Evolutionary conservation across 1,139 yeast species (phyloP).

Genomic region (Pichia cactophila): DNA sequence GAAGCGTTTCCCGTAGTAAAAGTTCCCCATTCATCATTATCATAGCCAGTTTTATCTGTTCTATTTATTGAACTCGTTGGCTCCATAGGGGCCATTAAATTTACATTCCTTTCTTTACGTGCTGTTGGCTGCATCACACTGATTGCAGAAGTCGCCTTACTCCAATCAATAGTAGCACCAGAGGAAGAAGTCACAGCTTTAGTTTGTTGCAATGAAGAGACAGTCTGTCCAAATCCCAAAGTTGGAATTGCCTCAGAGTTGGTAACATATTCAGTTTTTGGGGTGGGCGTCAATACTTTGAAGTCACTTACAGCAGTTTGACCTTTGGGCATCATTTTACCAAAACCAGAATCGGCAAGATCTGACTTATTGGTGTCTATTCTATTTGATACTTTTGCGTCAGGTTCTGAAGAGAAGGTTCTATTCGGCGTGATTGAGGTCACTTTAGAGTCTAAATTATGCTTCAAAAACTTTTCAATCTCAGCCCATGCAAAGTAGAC

Average conservation of each 20-base stretch:
- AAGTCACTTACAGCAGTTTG: background rate
- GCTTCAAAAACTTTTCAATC: constrained; percentile 19
- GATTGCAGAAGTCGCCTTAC: constrained; percentile 2
- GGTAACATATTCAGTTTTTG: background rate
- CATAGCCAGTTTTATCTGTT: background rate
- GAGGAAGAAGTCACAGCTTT: background rate
- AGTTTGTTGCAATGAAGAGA: background rate
- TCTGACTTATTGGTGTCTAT: background rate
- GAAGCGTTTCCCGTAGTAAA: constrained; percentile 11
- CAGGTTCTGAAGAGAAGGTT: background rate
- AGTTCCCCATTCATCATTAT: constrained; percentile 15
- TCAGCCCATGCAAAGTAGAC: constrained; percentile 10
- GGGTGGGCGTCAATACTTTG: background rate
- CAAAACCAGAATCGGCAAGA: background rate
- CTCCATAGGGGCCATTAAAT: background rate
- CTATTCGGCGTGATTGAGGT: background rate
- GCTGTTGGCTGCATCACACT: constrained; percentile 8
- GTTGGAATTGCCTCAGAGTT: background rate
- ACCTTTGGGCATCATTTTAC: background rate
- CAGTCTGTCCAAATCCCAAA: constrained; percentile 8
- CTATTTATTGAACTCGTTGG: background rate
- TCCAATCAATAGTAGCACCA: constrained; percentile 9
- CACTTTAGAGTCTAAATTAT: constrained; percentile 2
- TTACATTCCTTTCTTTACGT: background rate
- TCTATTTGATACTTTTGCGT: background rate